phyloP scores from a whole-genome alignment of 1,139 yeast species.

The Kurtzmaniella quercitrusa region DNA sequence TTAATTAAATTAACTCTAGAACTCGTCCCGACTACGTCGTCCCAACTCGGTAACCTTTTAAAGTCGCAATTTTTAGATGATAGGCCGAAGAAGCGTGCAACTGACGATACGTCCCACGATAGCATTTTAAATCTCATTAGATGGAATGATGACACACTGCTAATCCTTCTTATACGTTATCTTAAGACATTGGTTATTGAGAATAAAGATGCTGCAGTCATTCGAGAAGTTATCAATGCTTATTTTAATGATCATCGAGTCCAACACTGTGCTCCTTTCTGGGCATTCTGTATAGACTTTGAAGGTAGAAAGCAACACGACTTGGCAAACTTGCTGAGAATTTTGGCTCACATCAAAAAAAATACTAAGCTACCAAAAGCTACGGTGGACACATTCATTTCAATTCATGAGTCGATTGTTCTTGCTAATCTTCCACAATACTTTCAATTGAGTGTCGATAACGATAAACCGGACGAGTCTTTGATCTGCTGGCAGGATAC shows the following conservation, averaged over 20 bases:
- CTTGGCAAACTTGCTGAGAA: conserved; percentile 35
- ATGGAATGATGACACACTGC: conserved; percentile 31
- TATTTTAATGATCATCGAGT: conserved; percentile 36
- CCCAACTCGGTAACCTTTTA: not conserved
- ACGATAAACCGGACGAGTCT: conserved; percentile 17
- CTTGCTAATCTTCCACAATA: conserved; percentile 22
- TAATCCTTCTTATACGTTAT: conserved; percentile 20
- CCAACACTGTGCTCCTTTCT: conserved; percentile 43
- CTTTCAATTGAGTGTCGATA: conserved; percentile 8
- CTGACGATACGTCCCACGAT: not conserved
- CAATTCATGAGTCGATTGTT: conserved; percentile 18
- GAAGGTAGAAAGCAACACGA: conserved; percentile 43
- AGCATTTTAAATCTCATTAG: conserved; percentile 12
- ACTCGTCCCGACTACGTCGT: not conserved
- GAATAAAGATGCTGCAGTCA: conserved; percentile 8
- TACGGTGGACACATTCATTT: conserved; percentile 37
- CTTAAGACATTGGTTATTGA: conserved; percentile 12
- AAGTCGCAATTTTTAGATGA: not conserved
- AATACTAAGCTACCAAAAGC: conserved; percentile 45
- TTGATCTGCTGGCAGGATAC: conserved; percentile 22
- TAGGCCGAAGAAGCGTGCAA: not conserved
- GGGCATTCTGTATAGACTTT: conserved; percentile 54
- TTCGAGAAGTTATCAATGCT: conserved; percentile 38
- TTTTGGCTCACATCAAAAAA: conserved; percentile 40
- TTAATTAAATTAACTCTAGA: not conserved